Evolutionary conservation across 345 rosid genomes (phyloP), one percentile per base, ranked within the genome.

Genomic region (Populus tremula): DNA sequence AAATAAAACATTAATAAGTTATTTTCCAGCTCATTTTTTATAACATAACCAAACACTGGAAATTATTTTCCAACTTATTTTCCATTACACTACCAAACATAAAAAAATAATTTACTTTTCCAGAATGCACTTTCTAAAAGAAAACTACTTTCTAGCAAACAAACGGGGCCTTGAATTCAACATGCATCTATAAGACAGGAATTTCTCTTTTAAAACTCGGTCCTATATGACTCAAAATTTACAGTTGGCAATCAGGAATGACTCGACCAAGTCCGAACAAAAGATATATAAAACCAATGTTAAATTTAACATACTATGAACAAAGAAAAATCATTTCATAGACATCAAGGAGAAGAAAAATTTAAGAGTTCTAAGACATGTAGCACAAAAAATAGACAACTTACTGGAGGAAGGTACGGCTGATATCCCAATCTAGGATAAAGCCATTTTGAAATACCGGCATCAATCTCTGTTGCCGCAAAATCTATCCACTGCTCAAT

Each of bases 401-500:
- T 88, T 77, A 96, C 98, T 1, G 90, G 97, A 70, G 99, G 94
- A 84, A 90, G 90, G 83, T 86, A 89, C 2, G 78, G 89, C 36
- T 27, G 72, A 69, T 2, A 81, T 6, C 97, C 98, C 77, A 80
- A 36, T 84, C 97, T 89, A 47, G 97, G 96, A 65, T 77, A 80
- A 1, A 77, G 21, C 99, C 98, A 96, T 56, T 20, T 77, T 47
- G 59, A 0, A 36, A 94, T 80, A 88, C 92, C 74, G 67, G 87
- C 78, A 85, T 96, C 97, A 86, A 96, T 78, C 90, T 96, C 99
- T 79, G 84, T 45, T 2, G 98, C 18, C 70, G 92, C 74, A 66
- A 96, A 94, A 77, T 96, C 98, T 80, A 89, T 96, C 99, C 99
- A 96, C 61, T 96, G 99, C 86, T 96, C 97, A 50, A 94, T 86